Evolutionary conservation across 495 filamentous ascomycete species (phyloP), one percentile per base, ranked within the genome.

Genomic region (Cercophora sp.): DNA sequence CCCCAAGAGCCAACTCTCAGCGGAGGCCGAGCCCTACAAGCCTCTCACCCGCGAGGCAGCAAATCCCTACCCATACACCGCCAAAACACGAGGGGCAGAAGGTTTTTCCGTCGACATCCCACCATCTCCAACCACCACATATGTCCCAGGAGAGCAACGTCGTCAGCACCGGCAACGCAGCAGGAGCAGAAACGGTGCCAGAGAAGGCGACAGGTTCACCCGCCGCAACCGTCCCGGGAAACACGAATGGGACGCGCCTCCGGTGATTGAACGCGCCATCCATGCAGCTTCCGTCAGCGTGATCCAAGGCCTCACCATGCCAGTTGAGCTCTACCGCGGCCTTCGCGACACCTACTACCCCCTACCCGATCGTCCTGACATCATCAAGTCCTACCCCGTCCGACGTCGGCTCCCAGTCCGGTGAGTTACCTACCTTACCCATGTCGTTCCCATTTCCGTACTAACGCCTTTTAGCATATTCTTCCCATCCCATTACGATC

Each of bases 401-500:
- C 59, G 70, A 1, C 59, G 64, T 11, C 48, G 51, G 10, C 55
- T 72, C 9, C 65, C 68, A 6, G 58, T 70, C n/a, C 67, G 70
- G 69, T 69, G 62, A 39, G 63, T 32, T 13, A 27, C 29, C 13
- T 13, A 1, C 42, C 35, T 13, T n/a, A n/a, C n/a, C n/a, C n/a
- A n/a, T 4, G 9, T 34, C 29, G 16, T 0, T 22, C 31, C 5
- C 26, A 11, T 4, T 10, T 9, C 23, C 19, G n/a, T 20, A 10
- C 44, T 43, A 29, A 48, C 40, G 1, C 6, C 16, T 27, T 5
- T 23, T 16, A 72, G 66, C 16, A 64, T 74, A 37, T 71, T 72
- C 57, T 68, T 70, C 44, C 70, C 71, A 5, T 45, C 59, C 5
- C 56, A 60, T 11, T 63, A 70, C 55, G 65, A 72, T 46, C 55